Evolutionary conservation across 768 basidiomycete species (phyloP), one percentile per base, ranked within the genome.

Genomic region (Baorangia bicolor): DNA sequence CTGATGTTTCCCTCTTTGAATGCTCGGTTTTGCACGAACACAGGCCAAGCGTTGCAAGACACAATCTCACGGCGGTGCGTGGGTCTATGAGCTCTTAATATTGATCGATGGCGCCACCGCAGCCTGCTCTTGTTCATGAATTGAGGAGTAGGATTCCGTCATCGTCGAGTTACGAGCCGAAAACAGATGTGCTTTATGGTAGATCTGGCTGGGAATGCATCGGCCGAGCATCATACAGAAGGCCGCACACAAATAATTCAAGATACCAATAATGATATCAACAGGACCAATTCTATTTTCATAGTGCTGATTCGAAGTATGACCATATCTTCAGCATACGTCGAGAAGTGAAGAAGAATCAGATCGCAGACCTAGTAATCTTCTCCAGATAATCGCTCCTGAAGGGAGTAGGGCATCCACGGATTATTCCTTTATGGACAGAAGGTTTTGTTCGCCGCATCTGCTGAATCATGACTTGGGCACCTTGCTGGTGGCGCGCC

Each of bases 21-120:
- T n/a, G 44, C 33, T 44, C 18, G 14, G 21, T 35, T 39, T 43
- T 40, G 47, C 45, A 37, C 8, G 13, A 42, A 23, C 59, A 21
- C 30, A 27, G 21, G 23, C 25, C 18, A 35, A 31, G 10, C 20
- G 27, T 40, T 21, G 45, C 40, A 40, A 42, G 23, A 35, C 40
- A 37, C 14, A n/a, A 31, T 56, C 55, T 45, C 65, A 64, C 53
- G 53, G 37, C 46, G 53, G 47, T 66, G 53, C 21, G 53, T 48
- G 58, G 49, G 48, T 27, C 21, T 27, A 31, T 44, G 42, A 6
- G n/a, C 21, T 30, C 41, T 49, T 42, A 18, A 40, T 53, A 37
- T 57, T 39, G 30, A 53, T 64, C 47, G 45, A 61, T 60, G 53
- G 53, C 68, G 68, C 68, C 67, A 69, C 68, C 43, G 57, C 55